phyloP scores from a whole-genome alignment of 202 grass and related monocot species.

The Schoenoplectus tabernaemontani region DNA sequence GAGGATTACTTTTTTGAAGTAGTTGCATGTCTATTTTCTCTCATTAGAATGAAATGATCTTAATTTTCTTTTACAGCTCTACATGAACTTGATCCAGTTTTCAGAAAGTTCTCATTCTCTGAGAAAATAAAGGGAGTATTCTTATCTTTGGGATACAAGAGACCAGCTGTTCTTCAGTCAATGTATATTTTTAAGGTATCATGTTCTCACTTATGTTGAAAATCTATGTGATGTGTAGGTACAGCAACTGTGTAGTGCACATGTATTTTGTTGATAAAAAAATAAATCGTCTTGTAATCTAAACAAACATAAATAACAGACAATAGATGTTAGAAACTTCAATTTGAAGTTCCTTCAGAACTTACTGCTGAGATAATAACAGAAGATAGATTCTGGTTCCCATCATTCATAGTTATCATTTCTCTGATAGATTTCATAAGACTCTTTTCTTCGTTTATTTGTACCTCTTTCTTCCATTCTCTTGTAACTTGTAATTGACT shows the following conservation, averaged over 20 bases:
- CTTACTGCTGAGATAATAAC: too few species aligned
- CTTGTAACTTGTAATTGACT: too few species aligned
- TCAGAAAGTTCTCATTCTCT: slow-evolving; percentile 56
- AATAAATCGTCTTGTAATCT: not conserved
- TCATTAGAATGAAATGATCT: not conserved
- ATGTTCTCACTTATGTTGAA: not conserved
- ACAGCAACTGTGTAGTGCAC: not conserved
- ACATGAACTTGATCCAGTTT: slow-evolving; percentile 89
- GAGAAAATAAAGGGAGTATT: slow-evolving; percentile 51
- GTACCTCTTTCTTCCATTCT: too few species aligned
- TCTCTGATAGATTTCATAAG: too few species aligned
- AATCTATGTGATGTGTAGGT: not conserved
- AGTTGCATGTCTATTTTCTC: not conserved
- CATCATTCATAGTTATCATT: too few species aligned
- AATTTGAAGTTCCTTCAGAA: not conserved
- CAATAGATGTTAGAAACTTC: not conserved
- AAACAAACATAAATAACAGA: not conserved
- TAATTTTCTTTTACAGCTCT: slow-evolving; percentile 47
- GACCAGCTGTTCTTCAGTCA: slow-evolving; percentile 76
- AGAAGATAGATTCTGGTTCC: too few species aligned
- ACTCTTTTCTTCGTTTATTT: too few species aligned
- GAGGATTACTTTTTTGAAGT: not conserved
- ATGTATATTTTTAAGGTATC: slow-evolving; percentile 99
- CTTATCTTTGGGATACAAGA: slow-evolving; percentile 76
- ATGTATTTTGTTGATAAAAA: not conserved